These are phyloP conservation scores for Entomortierella lignicola DNA, from an alignment of 192 early-diverging fungal species.

Conservation along the genomic window DNA sequence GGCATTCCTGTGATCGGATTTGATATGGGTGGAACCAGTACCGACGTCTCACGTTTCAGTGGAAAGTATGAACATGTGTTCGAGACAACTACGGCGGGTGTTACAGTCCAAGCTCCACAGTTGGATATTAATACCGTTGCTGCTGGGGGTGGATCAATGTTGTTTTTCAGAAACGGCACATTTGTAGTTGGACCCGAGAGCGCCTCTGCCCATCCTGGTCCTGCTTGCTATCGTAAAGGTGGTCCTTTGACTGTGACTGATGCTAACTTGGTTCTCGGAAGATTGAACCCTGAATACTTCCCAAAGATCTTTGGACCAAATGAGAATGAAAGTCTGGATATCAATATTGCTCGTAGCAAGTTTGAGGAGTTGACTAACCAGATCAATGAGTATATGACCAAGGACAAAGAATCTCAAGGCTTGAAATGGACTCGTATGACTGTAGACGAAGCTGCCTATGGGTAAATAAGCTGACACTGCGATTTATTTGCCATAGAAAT, in stretches of 20 bases:
- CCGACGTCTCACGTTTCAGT: conserved; percentile 93
- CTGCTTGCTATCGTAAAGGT: conserved; percentile 94
- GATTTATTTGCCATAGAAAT: no score
- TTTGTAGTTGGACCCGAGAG: conserved; percentile 95
- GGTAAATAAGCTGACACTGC: conserved; percentile 54
- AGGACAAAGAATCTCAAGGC: conserved; percentile 32
- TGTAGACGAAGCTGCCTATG: conserved; percentile 90
- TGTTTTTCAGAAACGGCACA: conserved; percentile 94
- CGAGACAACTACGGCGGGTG: conserved; percentile 91
- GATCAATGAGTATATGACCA: conserved; percentile 69
- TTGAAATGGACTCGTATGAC: conserved; percentile 61
- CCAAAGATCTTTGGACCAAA: conserved; percentile 93
- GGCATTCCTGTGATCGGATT: conserved; percentile 88
- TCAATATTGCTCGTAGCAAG: conserved; percentile 64
- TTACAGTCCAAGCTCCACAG: conserved; percentile 96
- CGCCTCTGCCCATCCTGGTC: conserved; percentile 94
- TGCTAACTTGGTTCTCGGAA: conserved; percentile 91
- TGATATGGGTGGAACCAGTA: conserved; percentile 95
- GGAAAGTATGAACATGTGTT: conserved; percentile 93
- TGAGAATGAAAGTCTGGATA: conserved; percentile 85
- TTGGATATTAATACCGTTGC: conserved; percentile 97
- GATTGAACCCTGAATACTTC: conserved; percentile 87
- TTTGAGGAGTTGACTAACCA: conserved; percentile 74
- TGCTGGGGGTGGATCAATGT: conserved; percentile 93
- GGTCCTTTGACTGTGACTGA: conserved; percentile 95